Conservation (phyloP, 1,139 yeast species). For the Debaryomycetaceae sp. region DNA sequence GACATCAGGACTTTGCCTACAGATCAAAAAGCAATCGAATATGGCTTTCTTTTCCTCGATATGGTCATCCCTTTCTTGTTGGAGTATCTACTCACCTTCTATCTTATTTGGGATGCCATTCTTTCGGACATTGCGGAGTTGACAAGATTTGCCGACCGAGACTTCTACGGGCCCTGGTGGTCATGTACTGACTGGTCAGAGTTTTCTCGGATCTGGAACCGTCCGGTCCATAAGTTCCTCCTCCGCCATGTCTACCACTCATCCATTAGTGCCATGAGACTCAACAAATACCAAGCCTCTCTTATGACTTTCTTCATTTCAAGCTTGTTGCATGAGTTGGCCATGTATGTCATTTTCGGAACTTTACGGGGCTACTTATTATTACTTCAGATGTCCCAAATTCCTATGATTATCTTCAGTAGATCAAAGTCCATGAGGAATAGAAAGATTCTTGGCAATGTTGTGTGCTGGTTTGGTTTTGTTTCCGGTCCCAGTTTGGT, state of each 20-base stretch:
- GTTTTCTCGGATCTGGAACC: constrained; percentile 91
- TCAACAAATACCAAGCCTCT: constrained; percentile 67
- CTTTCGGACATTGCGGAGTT: constrained; percentile 86
- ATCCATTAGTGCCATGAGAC: constrained; percentile 69
- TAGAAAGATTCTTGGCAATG: constrained; percentile 66
- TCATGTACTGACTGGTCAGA: constrained; percentile 92
- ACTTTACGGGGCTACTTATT: constrained; percentile 78
- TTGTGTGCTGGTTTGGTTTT: constrained; percentile 89
- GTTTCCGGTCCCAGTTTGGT: constrained; percentile 87
- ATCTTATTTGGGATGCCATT: constrained; percentile 92
- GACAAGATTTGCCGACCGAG: constrained; percentile 81
- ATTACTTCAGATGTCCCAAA: constrained; percentile 76
- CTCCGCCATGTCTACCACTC: constrained; percentile 93
- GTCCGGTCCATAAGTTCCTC: constrained; percentile 89
- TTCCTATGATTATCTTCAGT: constrained; percentile 60
- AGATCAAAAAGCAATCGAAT: constrained; percentile 43
- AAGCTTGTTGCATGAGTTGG: constrained; percentile 81
- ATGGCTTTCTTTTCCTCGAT: constrained; percentile 65
- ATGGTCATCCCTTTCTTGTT: constrained; percentile 74
- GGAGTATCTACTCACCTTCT: constrained; percentile 76
- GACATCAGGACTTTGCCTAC: constrained; percentile 47
- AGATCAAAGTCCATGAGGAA: constrained; percentile 50
- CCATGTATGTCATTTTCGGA: constrained; percentile 85
- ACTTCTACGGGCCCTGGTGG: constrained; percentile 98
- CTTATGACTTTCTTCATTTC: constrained; percentile 79